Evolutionary conservation across 768 basidiomycete species (phyloP).

Genomic region (Zangia roseola): DNA sequence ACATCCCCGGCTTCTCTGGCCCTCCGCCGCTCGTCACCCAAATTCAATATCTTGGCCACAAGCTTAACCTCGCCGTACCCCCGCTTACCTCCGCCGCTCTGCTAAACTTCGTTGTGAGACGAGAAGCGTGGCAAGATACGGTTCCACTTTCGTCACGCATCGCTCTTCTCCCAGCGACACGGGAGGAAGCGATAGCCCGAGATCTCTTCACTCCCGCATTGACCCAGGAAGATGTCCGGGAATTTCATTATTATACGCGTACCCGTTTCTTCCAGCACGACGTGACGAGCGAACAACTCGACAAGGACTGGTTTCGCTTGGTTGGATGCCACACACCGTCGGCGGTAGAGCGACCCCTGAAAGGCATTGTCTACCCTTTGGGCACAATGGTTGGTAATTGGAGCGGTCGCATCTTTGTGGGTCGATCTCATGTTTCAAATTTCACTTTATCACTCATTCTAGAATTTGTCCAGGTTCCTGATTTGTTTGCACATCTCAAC

Average conservation of each 20-base stretch:
- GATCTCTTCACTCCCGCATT: slow-evolving; percentile 32
- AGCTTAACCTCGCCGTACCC: slow-evolving; percentile 41
- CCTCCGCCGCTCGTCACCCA: slow-evolving; percentile 32
- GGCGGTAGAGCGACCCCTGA: slow-evolving; percentile 35
- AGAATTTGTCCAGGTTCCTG: slow-evolving; percentile 22
- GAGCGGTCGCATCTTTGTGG: slow-evolving; percentile 47
- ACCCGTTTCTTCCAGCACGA: slow-evolving; percentile 30
- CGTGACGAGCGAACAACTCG: slow-evolving; percentile 34
- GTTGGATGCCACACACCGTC: slow-evolving; percentile 42
- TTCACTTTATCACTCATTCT: slow-evolving; percentile 20
- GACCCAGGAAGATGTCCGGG: slow-evolving; percentile 38
- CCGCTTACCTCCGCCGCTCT: slow-evolving; percentile 41
- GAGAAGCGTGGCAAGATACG: slow-evolving; percentile 37
- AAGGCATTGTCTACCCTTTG: slow-evolving; percentile 41
- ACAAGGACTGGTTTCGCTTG: slow-evolving; percentile 49
- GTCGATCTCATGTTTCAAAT: slow-evolving; percentile 18
- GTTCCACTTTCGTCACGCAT: slow-evolving; percentile 23
- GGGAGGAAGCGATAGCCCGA: slow-evolving; percentile 32
- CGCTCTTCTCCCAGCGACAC: slow-evolving; percentile 33
- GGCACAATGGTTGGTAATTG: slow-evolving; percentile 46
- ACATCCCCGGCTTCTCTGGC: slow-evolving; percentile 27
- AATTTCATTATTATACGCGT: slow-evolving; percentile 39
- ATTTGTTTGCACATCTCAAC: slow-evolving; percentile 23
- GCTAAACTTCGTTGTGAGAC: slow-evolving; percentile 35
- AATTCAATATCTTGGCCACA: slow-evolving; percentile 41